Percentiles rank a stretch among this genome's conserved stretches.
Evolutionary conservation across 441 rosid species (phyloP).

Genomic region (Gossypium armourianum): DNA sequence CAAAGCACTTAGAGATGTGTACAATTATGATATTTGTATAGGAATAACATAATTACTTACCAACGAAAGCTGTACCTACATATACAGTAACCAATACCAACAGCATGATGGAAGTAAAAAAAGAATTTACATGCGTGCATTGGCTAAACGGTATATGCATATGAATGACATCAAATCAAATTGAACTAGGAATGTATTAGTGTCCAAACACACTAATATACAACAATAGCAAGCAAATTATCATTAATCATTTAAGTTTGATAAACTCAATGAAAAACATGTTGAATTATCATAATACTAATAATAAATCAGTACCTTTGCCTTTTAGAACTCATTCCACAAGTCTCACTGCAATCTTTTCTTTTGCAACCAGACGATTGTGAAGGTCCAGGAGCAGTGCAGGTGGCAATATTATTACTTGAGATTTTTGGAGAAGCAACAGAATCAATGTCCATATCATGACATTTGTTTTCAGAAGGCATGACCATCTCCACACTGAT

Average conservation of each 20-base stretch:
- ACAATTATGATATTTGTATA: background rate
- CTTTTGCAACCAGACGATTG: conserved; percentile 11
- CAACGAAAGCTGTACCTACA: background rate
- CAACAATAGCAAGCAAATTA: background rate
- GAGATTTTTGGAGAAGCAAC: conserved; percentile 20
- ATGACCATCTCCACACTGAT: conserved; percentile 19
- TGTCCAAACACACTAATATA: background rate
- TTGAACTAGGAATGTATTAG: background rate
- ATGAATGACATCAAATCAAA: background rate
- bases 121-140: background rate
- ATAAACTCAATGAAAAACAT: background rate
- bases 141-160: background rate
- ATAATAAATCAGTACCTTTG: conserved; percentile 31
- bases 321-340: conserved; percentile 26
- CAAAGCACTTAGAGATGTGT: background rate
- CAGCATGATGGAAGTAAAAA: background rate
- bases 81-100: background rate
- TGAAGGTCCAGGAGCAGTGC: conserved; percentile 7
- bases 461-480: conserved; percentile 25
- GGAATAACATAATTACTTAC: background rate
- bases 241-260: background rate
- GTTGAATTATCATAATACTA: conserved; percentile 2
- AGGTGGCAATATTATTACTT: conserved; percentile 14
- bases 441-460: conserved; percentile 18
- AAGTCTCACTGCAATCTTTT: conserved; percentile 14